Evolutionary conservation across 352 stramenopile species (phyloP), one percentile per base, ranked within the genome.

Genomic region (Elongisporangium senticosum): DNA sequence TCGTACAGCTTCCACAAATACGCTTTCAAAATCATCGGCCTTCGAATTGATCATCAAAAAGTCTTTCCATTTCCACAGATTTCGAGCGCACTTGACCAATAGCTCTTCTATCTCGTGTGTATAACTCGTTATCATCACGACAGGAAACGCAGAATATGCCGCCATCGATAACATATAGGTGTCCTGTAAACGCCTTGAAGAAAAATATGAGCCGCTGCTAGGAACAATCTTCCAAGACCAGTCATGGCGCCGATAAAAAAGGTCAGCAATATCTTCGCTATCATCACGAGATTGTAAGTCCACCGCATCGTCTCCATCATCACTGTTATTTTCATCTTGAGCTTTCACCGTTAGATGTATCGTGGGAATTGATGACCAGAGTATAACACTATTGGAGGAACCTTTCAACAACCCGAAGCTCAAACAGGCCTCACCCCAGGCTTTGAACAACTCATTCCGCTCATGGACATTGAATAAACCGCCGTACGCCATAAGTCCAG

Each of bases 111-210:
- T 61, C 2, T 80, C 68, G 15, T 33, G 43, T 0, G 69, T 62
- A 22, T 71, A 87, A 2, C 68, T 59, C 0, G 78, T 77, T 56
- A 88, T 64, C 53, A 88, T 57, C 0, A 88, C 57, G 0, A 75
- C 61, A 7, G 63, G 67, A 4, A 86, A 61, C 0, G 68, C 57
- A 4, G 56, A 43, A 0, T 62, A 69, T 1, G 47, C n/a, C 17
- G 65, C 65, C 3, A 77, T 43, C 11, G 69, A 74, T 26, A 90
- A 54, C 0, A 83, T 51, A 24, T 49, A 75, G 2, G 57, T 61
- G 47, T 88, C 77, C 50, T 83, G 78, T 14, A 89, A 55, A 11
- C 62, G 61, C 1, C 70, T 61, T 0, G n/a, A 23, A 3, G 77
- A 90, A 61, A 90, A 88, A 2, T 68, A 62, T 4, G 69, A 47